phyloP scores from a whole-genome alignment of 352 stramenopile species.

The Globisporangium emineosum region DNA sequence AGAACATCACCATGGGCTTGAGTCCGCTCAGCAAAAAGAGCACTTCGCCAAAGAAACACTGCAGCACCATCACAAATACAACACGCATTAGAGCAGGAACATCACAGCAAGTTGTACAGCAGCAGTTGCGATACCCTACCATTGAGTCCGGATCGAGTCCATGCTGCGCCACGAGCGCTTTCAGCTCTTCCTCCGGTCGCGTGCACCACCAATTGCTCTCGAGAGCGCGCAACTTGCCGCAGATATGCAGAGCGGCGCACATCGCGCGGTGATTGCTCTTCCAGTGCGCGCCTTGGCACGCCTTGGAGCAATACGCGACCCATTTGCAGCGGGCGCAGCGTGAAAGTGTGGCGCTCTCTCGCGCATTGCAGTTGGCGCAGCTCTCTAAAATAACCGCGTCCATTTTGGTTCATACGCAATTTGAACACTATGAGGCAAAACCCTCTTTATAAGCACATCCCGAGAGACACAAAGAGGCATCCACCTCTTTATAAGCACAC shows the following conservation, averaged over 20 bases:
- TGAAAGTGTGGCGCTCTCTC: conserved; percentile 16
- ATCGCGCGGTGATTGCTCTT: conserved; percentile 28
- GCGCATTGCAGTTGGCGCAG: conserved; percentile 22
- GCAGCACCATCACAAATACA: background rate
- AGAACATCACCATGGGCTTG: conserved; percentile 66
- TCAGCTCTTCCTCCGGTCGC: conserved; percentile 24
- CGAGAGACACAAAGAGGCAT: background rate
- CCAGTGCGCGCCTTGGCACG: conserved; percentile 56
- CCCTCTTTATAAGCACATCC: too few relatives aligned
- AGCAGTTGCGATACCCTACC: conserved; percentile 15
- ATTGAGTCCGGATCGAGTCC: conserved; percentile 48
- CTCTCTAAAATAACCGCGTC: too few relatives aligned
- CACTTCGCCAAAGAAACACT: conserved; percentile 73
- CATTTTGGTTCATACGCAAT: background rate
- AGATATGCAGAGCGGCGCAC: conserved; percentile 29
- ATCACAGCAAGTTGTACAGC: background rate
- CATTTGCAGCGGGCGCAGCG: conserved; percentile 58
- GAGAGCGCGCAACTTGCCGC: conserved; percentile 24
- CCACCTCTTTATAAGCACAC: background rate
- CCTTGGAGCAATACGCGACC: conserved; percentile 56
- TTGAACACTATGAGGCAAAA: too few relatives aligned
- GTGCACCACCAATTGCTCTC: conserved; percentile 34
- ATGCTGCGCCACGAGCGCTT: conserved; percentile 19
- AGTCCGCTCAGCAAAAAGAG: conserved; percentile 58
- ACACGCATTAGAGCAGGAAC: background rate